Evolutionary conservation across 2,329 filamentous ascomycete species (phyloP), one percentile per base, ranked within the genome.

Genomic region (Neocucurbitaria cava): DNA sequence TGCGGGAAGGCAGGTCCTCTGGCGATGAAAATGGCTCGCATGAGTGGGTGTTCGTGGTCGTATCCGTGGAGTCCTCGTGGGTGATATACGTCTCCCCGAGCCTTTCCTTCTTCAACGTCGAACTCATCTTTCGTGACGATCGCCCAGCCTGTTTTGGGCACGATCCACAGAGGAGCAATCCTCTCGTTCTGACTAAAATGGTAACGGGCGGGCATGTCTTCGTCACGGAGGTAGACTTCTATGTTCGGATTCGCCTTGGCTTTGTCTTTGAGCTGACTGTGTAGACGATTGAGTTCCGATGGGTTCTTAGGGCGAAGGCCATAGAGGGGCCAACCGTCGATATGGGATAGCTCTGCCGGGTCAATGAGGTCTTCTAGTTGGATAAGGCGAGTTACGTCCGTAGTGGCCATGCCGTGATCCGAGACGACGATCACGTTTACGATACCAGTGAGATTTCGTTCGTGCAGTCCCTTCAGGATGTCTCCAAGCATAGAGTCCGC

Each of bases 361-460:
- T 97, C 91, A 42, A 98, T 82, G 3, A 98, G 78, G 69, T 97
- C 92, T 60, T 99, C 95, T 2, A 98, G 81, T 76, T 98, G 95
- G 23, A 98, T 84, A 41, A 98, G 80, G 10, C 95, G 85, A 17
- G 87, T 82, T 0, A 85, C 86, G 55, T 93, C 90, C 0, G 95
- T 98, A 0, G 92, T 96, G 1, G 95, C 95, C 95, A 99, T 99
- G 46, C 95, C 95, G 72, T 99, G 95, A 72, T 99, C 95, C 0
- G 92, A 97, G 2, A 99, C 94, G n/a, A 99, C 84, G 30, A 99
- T 87, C 7, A 99, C 84, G 63, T 99, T 99, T 70, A 98, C 91
- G 56, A 99, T 90, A 18, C 89, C 73, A 0, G 92, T 96, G 46
- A 99, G 78, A 71, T 98, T 97, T 44, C 95, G 87, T 42, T 84